Evolutionary conservation across 73 alveolate genomes (phyloP).

Genomic region (Paramecium primaurelia): DNA sequence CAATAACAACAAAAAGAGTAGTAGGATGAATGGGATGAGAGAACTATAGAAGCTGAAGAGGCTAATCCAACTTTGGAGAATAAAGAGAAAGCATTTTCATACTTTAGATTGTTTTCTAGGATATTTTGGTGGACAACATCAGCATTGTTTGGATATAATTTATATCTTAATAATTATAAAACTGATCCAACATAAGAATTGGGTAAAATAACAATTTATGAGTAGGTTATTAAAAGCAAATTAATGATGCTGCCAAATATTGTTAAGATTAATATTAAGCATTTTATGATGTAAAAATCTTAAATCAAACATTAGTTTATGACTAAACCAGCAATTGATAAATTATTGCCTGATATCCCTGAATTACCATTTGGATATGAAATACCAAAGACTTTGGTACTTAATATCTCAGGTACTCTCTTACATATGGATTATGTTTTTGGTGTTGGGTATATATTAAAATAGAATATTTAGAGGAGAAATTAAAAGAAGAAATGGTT

Average conservation of each 20-base stretch:
- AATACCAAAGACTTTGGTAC: slow-evolving; percentile 82
- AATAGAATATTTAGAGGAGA: slow-evolving; percentile 35
- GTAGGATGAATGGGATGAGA: neutral
- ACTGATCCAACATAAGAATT: neutral
- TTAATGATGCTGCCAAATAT: neutral
- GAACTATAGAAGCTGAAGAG: slow-evolving; percentile 16
- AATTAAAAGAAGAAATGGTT: slow-evolving; percentile 84
- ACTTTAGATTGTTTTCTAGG: neutral
- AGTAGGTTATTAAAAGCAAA: neutral
- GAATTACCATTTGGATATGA: slow-evolving; percentile 77
- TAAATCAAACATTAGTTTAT: neutral
- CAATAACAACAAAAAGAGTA: neutral
- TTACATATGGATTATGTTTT: slow-evolving; percentile 76
- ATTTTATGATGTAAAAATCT: neutral
- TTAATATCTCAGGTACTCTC: slow-evolving; percentile 79
- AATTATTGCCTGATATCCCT: slow-evolving; percentile 79
- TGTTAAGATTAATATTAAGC: neutral
- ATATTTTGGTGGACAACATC: slow-evolving; percentile 19
- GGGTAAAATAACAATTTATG: neutral
- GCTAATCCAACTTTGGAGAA: slow-evolving; percentile 25
- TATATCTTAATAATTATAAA: neutral
- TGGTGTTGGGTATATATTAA: slow-evolving; percentile 52
- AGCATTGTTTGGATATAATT: slow-evolving; percentile 16
- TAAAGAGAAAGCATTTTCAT: slow-evolving; percentile 19
- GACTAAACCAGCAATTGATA: slow-evolving; percentile 79